Evolutionary conservation across 257 asterid genomes (phyloP).

Genomic region (Solanum tarapatanum): DNA sequence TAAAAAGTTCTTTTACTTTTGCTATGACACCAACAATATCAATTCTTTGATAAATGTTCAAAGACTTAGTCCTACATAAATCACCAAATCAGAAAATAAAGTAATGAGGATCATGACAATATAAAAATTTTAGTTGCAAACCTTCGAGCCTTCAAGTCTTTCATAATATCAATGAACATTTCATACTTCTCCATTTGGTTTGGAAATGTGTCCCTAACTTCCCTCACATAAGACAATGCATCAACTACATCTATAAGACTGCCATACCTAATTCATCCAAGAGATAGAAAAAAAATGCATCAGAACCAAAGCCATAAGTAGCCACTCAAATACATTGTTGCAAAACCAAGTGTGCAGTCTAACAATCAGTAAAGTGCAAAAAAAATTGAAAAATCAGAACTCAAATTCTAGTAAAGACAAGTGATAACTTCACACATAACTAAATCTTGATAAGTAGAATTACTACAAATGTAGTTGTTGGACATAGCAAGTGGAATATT

Average conservation of each 20-base stretch:
- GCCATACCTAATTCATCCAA: too few relatives aligned
- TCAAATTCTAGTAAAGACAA: background rate
- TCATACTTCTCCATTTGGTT: slow-evolving; percentile 73
- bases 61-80: too few relatives aligned
- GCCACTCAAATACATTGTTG: background rate
- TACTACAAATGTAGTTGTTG: background rate
- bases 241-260: too few relatives aligned
- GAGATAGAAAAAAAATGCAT: background rate
- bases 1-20: too few relatives aligned
- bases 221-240: too few relatives aligned
- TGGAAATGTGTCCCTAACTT: too few relatives aligned
- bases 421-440: too few relatives aligned
- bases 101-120: background rate
- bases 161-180: slow-evolving; percentile 80
- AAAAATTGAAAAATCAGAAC: too few relatives aligned
- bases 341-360: background rate
- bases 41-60: too few relatives aligned
- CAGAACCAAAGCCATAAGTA: background rate
- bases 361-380: background rate
- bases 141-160: slow-evolving; percentile 91
- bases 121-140: slow-evolving; percentile 2
- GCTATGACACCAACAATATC: too few relatives aligned
- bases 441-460: background rate
- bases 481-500: background rate
- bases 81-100: background rate